Evolutionary conservation across 2,329 filamentous ascomycete genomes (phyloP), one percentile per base, ranked within the genome.

Genomic region (Triangularia verruculosa): DNA sequence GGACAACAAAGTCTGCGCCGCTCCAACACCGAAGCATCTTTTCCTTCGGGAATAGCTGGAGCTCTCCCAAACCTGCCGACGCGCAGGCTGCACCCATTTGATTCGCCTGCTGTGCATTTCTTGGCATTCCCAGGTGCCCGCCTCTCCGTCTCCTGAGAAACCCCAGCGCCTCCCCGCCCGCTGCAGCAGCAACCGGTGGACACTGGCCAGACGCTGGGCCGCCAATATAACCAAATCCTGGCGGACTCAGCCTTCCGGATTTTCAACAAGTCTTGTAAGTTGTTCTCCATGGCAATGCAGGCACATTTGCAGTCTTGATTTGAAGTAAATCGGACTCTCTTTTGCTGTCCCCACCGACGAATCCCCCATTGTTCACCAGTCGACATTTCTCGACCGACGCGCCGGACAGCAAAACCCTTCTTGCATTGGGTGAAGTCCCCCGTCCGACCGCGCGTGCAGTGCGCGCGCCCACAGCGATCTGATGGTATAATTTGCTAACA

Each of bases 71-170:
- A 57, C 47, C 43, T 53, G n/a, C 34, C 43, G 28, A 28, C 30
- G 22, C 34, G 52, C 30, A 15, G 39, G 12, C 39, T 47, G 59
- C 39, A 30, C 25, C 25, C 53, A 57, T 28, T 51, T 56, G 43
- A 63, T 56, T 64, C 32, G 57, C 15, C 56, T 12, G 51, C 59
- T 32, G 47, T 54, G 22, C 20, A 27, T 62, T 67, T 39, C 65
- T 66, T 64, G 61, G 66, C 53, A 62, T 34, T n/a, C 61, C 54
- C 25, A 20, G 13, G 43, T 11, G 32, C 30, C 28, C 60, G 39
- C 39, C 59, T 54, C 52, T 28, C 64, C 69, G 70, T 73, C 69
- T 69, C 71, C 70, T 66, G 63, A 72, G 70, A 64, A 69, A 73
- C 70, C n/a, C 22, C 39, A 47, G 39, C 51, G 59, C 51, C 25